Evolutionary conservation across 495 filamentous ascomycete genomes (phyloP).

Genomic region (Pyrenula massariospora): DNA sequence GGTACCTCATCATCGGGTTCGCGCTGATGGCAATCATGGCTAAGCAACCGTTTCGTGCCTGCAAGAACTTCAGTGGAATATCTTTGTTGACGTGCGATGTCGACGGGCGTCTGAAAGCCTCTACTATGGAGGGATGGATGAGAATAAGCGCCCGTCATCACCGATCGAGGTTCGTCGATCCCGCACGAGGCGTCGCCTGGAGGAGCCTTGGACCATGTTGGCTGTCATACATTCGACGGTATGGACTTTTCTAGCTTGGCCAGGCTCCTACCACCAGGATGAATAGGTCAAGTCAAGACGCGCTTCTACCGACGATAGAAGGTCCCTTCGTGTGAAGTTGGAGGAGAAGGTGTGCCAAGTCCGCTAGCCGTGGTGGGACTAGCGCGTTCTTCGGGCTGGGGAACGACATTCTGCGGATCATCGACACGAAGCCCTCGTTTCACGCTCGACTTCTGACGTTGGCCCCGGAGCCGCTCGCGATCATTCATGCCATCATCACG

Average conservation of each 20-base stretch:
- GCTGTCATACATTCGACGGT: too few species aligned
- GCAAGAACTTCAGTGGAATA: conserved; percentile 25
- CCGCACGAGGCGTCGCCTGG: background rate
- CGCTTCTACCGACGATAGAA: too few species aligned
- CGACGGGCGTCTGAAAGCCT: conserved; percentile 35
- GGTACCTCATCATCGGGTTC: conserved; percentile 1
- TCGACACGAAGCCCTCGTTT: background rate
- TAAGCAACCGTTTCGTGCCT: conserved; percentile 28
- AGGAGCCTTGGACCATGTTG: too few species aligned
- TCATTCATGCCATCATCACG: too few species aligned
- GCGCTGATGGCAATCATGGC: background rate
- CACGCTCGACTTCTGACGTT: background rate
- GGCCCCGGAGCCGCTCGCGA: too few species aligned
- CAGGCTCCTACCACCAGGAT: too few species aligned
- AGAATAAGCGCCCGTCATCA: background rate
- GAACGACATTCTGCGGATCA: background rate
- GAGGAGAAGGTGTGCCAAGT: background rate
- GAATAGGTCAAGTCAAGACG: too few species aligned
- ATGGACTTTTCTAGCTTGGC: too few species aligned
- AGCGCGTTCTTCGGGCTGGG: background rate
- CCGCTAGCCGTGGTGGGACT: background rate
- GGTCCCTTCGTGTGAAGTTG: background rate
- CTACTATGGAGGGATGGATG: conserved; percentile 15
- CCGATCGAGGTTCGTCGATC: background rate
- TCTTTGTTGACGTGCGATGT: conserved; percentile 26